Evolutionary conservation across 139 green algal species (phyloP).

Genomic region (Chlorokybus atmophyticus): DNA sequence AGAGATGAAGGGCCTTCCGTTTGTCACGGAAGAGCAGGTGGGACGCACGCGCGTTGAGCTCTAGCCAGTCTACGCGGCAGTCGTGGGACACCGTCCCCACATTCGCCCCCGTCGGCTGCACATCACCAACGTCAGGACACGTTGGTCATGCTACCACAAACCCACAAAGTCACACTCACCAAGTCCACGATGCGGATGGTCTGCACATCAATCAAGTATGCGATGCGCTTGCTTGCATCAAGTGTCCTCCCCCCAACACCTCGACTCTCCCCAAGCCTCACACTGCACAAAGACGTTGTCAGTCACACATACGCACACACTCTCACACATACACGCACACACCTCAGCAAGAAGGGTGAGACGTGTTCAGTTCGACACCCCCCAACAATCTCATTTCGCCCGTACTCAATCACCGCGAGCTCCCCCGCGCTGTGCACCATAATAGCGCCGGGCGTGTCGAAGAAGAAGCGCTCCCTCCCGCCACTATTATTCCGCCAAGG

Average conservation of each 20-base stretch:
- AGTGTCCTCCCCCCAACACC: not conserved
- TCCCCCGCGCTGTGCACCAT: conserved; percentile 58
- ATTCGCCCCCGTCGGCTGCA: not conserved
- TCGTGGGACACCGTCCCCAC: conserved; percentile 55
- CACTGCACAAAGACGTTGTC: no score
- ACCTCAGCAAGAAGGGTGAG: conserved; percentile 52
- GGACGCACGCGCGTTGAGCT: conserved; percentile 59
- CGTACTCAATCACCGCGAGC: conserved; percentile 45
- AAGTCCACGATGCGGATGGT: conserved; percentile 62
- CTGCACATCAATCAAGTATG: conserved; percentile 66
- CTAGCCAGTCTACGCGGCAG: conserved; percentile 56
- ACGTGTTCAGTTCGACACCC: conserved; percentile 60
- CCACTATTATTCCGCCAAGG: no score
- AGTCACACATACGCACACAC: no score
- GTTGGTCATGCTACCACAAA: no score
- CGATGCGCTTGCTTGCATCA: conserved; percentile 40
- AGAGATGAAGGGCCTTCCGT: conserved; percentile 55
- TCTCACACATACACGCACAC: no score
- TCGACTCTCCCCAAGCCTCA: conserved; percentile 44
- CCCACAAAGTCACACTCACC: no score
- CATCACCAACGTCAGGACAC: no score
- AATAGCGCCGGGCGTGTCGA: no score
- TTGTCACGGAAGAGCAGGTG: conserved; percentile 79
- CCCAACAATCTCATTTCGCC: conserved; percentile 35
- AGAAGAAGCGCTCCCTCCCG: no score